phyloP scores from a whole-genome alignment of 1,139 yeast genomes.

The Zygoascus hellenicus region DNA sequence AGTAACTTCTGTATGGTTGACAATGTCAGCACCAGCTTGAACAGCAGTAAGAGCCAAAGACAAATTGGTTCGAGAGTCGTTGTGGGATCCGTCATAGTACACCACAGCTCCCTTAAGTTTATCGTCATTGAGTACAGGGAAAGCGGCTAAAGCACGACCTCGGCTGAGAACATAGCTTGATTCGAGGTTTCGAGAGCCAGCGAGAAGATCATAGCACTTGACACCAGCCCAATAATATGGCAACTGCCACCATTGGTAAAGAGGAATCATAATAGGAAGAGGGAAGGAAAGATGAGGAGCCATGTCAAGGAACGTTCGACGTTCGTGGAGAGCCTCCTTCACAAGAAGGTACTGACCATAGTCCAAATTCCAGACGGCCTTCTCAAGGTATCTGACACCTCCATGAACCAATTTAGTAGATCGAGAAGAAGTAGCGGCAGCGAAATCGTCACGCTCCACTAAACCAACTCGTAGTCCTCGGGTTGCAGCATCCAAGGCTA shows the following conservation, averaged over 20 bases:
- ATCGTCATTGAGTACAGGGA: conserved; percentile 81
- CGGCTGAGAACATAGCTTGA: conserved; percentile 69
- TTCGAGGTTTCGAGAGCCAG: conserved; percentile 82
- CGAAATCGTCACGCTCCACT: conserved; percentile 82
- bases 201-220: conserved; percentile 87
- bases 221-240: conserved; percentile 93
- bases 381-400: conserved; percentile 92
- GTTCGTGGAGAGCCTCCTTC: conserved; percentile 88
- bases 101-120: conserved; percentile 86
- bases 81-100: conserved; percentile 92
- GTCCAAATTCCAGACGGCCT: conserved; percentile 81
- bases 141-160: conserved; percentile 62
- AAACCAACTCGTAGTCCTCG: conserved; percentile 87
- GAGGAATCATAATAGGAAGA: conserved; percentile 91
- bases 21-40: conserved; percentile 81
- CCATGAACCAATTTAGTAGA: conserved; percentile 98
- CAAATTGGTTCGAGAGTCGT: conserved; percentile 87
- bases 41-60: conserved; percentile 82
- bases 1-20: conserved; percentile 79
- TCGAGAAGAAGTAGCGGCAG: conserved; percentile 87
- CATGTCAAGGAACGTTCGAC: conserved; percentile 81
- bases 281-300: conserved; percentile 90
- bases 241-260: conserved; percentile 92
- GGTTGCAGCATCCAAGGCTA: conserved; percentile 86
- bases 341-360: conserved; percentile 89